A percentile compares a stretch with the other conserved stretches of the same genome.
Evolutionary conservation across 2,329 filamentous ascomycete species (phyloP).

Genomic region (Microascus cirrosus): DNA sequence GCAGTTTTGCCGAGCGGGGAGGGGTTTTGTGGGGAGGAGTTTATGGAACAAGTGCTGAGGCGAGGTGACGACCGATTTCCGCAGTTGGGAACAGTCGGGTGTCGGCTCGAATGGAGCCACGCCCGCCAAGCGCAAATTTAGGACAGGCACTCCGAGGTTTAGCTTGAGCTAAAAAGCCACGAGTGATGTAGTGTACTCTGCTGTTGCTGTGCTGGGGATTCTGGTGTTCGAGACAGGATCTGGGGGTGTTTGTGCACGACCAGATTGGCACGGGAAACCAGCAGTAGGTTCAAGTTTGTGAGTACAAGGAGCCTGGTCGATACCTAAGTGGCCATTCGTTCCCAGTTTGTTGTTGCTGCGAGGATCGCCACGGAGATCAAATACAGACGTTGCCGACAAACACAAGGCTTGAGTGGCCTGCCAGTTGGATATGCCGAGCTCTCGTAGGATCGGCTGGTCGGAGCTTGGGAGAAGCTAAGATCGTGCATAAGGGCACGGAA

Average conservation of each 20-base stretch:
- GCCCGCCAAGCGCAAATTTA: neutral
- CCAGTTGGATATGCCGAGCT: neutral
- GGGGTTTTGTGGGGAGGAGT: neutral
- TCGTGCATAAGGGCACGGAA: neutral
- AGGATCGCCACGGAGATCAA: neutral
- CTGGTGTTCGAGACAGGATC: neutral
- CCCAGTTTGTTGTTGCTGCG: neutral
- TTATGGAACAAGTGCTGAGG: neutral
- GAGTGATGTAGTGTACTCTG: neutral
- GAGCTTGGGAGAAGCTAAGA: neutral
- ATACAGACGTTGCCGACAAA: neutral
- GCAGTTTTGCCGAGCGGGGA: neutral
- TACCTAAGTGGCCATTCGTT: neutral
- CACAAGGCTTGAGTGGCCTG: neutral
- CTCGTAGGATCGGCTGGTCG: neutral
- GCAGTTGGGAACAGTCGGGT: neutral
- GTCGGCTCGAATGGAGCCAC: neutral
- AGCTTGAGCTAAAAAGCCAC: neutral
- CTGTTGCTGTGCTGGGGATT: neutral
- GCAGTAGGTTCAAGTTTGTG: neutral
- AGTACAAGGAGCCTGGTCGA: neutral
- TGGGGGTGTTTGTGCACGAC: neutral
- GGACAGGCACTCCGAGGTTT: neutral
- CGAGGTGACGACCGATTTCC: neutral
- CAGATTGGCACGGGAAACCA: neutral